Conservation (phyloP, 2,329 filamentous ascomycete genomes). For the Diaporthe sp. region DNA sequence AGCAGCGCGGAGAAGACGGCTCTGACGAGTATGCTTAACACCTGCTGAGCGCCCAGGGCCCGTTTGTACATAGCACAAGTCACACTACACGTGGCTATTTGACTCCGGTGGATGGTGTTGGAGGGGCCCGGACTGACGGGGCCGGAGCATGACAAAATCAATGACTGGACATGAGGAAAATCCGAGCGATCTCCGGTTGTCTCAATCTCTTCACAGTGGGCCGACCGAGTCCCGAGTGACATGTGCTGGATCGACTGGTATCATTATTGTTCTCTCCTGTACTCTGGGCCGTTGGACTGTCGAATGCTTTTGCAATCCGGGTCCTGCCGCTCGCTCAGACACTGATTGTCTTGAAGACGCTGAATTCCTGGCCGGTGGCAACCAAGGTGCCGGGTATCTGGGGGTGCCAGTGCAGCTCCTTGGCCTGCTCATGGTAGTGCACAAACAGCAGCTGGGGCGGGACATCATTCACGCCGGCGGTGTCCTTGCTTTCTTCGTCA, state of each 20-base stretch:
- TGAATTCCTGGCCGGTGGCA: slow-evolving; percentile 92
- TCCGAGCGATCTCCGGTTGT: neutral
- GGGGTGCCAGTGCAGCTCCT: slow-evolving; percentile 97
- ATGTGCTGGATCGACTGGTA: slow-evolving; percentile 9
- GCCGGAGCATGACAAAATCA: neutral
- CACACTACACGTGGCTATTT: neutral
- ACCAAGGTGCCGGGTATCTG: slow-evolving; percentile 93
- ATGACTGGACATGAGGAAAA: neutral
- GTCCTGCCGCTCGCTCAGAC: slow-evolving; percentile 62
- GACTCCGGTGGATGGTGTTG: neutral
- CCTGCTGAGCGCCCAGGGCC: slow-evolving; percentile 60
- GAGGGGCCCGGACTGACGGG: neutral
- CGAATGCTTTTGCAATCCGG: neutral
- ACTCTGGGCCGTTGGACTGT: neutral
- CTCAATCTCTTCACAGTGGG: neutral
- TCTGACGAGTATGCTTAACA: slow-evolving; percentile 72
- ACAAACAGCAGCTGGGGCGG: slow-evolving; percentile 96
- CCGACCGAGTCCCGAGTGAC: neutral
- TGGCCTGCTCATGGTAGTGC: slow-evolving; percentile 94
- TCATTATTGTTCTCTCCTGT: slow-evolving; percentile 2
- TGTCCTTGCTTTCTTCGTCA: slow-evolving; percentile 95
- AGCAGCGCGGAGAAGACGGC: slow-evolving; percentile 80
- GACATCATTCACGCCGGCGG: slow-evolving; percentile 87
- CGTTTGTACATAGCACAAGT: neutral
- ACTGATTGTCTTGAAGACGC: slow-evolving; percentile 86